phyloP scores from a whole-genome alignment of 2,329 filamentous ascomycete genomes.

The Fusarium avenaceum region DNA sequence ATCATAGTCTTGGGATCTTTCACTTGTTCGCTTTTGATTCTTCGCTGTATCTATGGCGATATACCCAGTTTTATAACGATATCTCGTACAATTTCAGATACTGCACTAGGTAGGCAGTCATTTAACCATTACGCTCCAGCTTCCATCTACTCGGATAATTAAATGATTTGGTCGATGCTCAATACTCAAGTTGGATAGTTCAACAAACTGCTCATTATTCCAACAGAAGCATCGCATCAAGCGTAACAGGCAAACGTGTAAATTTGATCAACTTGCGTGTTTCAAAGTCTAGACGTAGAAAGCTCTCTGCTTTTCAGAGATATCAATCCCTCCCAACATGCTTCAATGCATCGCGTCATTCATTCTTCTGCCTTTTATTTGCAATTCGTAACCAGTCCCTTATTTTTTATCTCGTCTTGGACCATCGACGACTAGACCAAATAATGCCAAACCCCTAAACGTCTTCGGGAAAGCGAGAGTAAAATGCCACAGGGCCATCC shows the following conservation, averaged over 20 bases:
- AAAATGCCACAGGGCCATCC: constrained; percentile 47
- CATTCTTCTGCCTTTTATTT: constrained; percentile 39
- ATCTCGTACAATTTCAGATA: neutral
- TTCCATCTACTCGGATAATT: neutral
- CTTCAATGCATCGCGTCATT: constrained; percentile 34
- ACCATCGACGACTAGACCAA: constrained; percentile 40
- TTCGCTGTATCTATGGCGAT: neutral
- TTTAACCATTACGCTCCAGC: no score
- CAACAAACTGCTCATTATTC: neutral
- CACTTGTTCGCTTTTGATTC: neutral
- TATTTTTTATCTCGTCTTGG: constrained; percentile 44
- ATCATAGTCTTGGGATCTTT: neutral
- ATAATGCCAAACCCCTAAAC: constrained; percentile 42
- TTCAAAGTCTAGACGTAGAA: constrained; percentile 37
- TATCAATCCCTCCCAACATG: constrained; percentile 23
- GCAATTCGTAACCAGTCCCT: constrained; percentile 39
- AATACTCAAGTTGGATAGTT: neutral
- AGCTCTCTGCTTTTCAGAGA: constrained; percentile 31
- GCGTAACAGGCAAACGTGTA: constrained; percentile 8
- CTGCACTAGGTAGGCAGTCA: neutral
- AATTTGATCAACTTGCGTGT: constrained; percentile 40
- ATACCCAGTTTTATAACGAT: neutral
- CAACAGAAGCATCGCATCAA: neutral
- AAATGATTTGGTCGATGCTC: neutral
- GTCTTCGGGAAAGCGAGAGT: constrained; percentile 46